Percentiles rank a stretch among this genome's conserved stretches.
phyloP scores from a whole-genome alignment of 352 stramenopile genomes.

The Pythium diclinum region DNA sequence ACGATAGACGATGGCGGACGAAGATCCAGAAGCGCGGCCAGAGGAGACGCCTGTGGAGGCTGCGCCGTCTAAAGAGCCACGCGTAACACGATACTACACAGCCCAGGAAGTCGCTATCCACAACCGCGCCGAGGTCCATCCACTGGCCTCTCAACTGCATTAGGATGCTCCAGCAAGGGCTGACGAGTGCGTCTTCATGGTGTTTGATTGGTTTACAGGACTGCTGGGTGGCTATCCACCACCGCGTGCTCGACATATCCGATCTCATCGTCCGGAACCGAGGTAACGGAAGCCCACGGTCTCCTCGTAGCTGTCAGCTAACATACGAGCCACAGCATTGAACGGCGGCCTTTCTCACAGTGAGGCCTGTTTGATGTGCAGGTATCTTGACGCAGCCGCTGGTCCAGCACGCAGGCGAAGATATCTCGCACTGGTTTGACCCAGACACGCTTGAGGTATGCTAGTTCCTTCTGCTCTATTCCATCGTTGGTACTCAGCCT shows the following conservation, averaged over 20 bases:
- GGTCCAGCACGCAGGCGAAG: slow-evolving; percentile 78
- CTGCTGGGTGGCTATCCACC: slow-evolving; percentile 73
- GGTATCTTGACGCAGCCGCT: slow-evolving; percentile 78
- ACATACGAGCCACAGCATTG: too few species aligned
- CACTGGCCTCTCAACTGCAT: neutral
- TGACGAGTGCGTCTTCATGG: neutral
- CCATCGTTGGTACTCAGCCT: neutral
- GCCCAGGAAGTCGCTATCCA: slow-evolving; percentile 73
- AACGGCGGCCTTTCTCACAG: neutral
- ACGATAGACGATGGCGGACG: slow-evolving; percentile 4
- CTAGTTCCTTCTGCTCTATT: neutral
- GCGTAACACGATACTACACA: slow-evolving; percentile 59
- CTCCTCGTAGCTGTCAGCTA: too few species aligned
- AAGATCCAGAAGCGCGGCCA: slow-evolving; percentile 4
- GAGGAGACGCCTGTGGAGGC: neutral
- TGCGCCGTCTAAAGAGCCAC: slow-evolving; percentile 2
- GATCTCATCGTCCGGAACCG: slow-evolving; percentile 62
- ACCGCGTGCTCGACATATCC: slow-evolving; percentile 84
- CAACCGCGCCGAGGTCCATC: slow-evolving; percentile 69
- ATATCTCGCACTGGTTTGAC: slow-evolving; percentile 93
- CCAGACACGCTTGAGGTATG: slow-evolving; percentile 56
- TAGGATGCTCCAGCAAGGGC: neutral
- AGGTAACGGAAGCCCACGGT: slow-evolving; percentile 26
- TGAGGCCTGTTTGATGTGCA: slow-evolving; percentile 15
- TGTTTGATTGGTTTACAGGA: slow-evolving; percentile 33